phyloP scores from a whole-genome alignment of 1,284 basidiomycete genomes.

The Puccinia sorghi region DNA sequence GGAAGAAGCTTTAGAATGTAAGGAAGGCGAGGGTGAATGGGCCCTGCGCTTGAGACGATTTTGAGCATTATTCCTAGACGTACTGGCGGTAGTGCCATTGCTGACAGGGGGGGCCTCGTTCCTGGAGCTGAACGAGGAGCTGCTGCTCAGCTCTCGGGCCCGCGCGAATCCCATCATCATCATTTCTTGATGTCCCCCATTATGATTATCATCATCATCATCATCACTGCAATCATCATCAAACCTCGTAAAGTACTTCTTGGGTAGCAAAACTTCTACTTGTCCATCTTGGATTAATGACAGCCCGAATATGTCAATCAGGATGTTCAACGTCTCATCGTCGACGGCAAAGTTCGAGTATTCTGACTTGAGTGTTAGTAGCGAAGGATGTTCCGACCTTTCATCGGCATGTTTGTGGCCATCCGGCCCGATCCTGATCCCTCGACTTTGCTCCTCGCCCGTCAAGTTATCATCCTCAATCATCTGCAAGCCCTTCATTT shows the following conservation, averaged over 20 bases:
- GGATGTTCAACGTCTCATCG: constrained; percentile 40
- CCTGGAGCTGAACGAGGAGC: not conserved
- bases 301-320: constrained; percentile 37
- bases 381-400: not conserved
- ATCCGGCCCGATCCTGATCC: constrained; percentile 44
- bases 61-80: not conserved
- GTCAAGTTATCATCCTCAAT: constrained; percentile 39
- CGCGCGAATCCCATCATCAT: not conserved
- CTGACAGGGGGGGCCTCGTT: not conserved
- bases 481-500: constrained; percentile 31
- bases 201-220: not conserved
- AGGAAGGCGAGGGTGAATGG: constrained; percentile 2
- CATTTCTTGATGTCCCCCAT: not conserved
- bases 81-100: not conserved
- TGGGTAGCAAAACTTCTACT: constrained; percentile 45
- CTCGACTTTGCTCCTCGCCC: constrained; percentile 46
- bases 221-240: constrained; percentile 5
- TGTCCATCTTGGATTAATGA: constrained; percentile 46
- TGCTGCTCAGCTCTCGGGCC: not conserved
- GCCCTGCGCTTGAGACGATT: constrained; percentile 16
- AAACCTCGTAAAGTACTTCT: constrained; percentile 2
- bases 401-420: constrained; percentile 19
- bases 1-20: constrained; percentile 15
- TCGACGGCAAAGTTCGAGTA: constrained; percentile 23
- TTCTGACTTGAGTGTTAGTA: constrained; percentile 17